Conservation (phyloP, 306 rosid species). For the Citrullus mucosospermus region DNA sequence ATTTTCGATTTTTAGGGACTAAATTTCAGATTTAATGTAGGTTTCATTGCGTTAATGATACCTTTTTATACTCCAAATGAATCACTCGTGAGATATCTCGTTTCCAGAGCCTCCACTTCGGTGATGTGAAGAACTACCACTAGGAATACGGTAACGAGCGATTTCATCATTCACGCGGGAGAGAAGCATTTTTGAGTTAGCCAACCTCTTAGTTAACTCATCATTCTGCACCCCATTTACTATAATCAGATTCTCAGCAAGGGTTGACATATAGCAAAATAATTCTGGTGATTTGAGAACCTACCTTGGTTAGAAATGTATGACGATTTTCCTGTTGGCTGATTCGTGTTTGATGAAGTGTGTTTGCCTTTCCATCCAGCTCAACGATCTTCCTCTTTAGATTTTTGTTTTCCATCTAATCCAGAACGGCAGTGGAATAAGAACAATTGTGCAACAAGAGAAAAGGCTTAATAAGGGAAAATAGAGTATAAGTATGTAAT, state of each 20-base stretch:
- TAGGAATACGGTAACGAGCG: constrained; percentile 28
- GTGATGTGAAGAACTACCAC: constrained; percentile 30
- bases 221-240: constrained; percentile 10
- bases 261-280: neutral
- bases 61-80: neutral
- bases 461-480: neutral
- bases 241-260: neutral
- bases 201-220: constrained; percentile 39
- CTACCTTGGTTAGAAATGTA: constrained; percentile 37
- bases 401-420: constrained; percentile 65
- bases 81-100: constrained; percentile 9
- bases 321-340: constrained; percentile 22
- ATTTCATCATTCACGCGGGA: constrained; percentile 53
- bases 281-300: neutral
- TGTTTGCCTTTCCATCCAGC: constrained; percentile 64
- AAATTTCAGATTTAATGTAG: neutral
- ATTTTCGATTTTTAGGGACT: neutral
- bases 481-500: neutral
- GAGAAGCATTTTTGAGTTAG: constrained; percentile 45
- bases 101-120: constrained; percentile 4
- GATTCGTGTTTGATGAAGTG: constrained; percentile 29
- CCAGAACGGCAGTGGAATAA: constrained; percentile 15
- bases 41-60: neutral
- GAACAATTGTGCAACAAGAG: neutral
- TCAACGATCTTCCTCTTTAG: constrained; percentile 54